Evolutionary conservation across 257 asterid genomes (phyloP), one percentile per base, ranked within the genome.

Genomic region (Lavandula angustifolia): DNA sequence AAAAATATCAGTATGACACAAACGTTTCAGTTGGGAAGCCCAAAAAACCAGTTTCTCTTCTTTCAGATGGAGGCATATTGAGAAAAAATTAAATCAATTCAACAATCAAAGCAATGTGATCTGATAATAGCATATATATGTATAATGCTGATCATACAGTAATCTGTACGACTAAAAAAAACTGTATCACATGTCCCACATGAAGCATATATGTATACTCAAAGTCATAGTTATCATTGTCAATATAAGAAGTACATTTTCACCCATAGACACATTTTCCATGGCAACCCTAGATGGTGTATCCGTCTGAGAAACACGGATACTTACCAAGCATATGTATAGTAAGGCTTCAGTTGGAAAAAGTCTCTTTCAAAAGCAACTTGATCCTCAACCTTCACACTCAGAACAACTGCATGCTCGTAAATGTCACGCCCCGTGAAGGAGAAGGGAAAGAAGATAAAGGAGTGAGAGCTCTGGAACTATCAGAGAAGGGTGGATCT

Each of bases 311-410:
- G 27, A 22, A 22, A 22, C 42, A 53, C 7, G 63, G 41, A 64
- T 52, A 70, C n/a, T 78, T 82, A 94, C 97, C 90, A 74, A 61
- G 96, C 85, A 79, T 94, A 96, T 9, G 95, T 90, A 56, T 94
- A 94, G 76, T 90, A 94, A 46, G 99, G 96, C 72, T 94, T 94
- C 70, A 90, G 84, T 72, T 90, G 99, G 75, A 79, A 86, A 76
- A 86, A 94, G 72, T 94, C 98, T 76, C 99, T 86, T 81, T 94
- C 98, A 59, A 94, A 88, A 60, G 98, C 91, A 62, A 84, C 94
- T 66, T 90, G 96, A 63, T 94, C 96, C 79, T 90, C 95, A 71
- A 69, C 78, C 82, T 88, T 88, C 80, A 94, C 96, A 50, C 95
- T 83, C 51, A 91, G 73, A 60, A 90, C 81, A 69, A 94, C 95